Conservation (phyloP, 2,329 filamentous ascomycete genomes). For the Lasiodiplodia gonubiensis region DNA sequence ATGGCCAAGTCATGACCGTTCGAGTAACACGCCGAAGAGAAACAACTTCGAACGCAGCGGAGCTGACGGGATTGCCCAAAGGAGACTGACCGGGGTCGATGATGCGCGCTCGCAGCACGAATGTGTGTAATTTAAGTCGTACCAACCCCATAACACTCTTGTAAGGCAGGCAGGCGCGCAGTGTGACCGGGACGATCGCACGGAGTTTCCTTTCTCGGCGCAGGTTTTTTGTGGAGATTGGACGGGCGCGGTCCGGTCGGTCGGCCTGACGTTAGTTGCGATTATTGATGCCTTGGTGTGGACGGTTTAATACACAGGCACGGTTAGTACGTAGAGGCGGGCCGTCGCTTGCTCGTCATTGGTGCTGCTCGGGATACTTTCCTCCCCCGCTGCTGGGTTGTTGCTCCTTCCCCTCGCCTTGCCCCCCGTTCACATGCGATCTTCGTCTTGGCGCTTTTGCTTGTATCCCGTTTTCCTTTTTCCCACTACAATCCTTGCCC, state of each 20-base stretch:
- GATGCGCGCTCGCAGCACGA: not conserved
- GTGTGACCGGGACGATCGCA: not conserved
- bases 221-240: not conserved
- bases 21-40: not conserved
- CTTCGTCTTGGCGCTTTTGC: not conserved
- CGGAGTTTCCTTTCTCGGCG: conserved; percentile 8
- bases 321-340: not conserved
- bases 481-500: not conserved
- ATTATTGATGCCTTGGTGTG: not conserved
- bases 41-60: conserved; percentile 22
- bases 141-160: not conserved
- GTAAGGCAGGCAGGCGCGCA: not conserved
- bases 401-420: no score
- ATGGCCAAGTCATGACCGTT: not conserved
- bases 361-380: not conserved
- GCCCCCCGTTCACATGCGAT: not conserved
- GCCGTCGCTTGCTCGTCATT: not conserved
- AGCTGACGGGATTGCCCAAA: not conserved
- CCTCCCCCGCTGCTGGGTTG: no score
- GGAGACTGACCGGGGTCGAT: not conserved
- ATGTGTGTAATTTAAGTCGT: not conserved
- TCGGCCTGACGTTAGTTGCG: not conserved
- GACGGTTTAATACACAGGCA: not conserved
- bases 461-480: not conserved
- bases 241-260: not conserved